Conservation (phyloP, 768 basidiomycete genomes). For the Dacryopinax primogenitus region DNA sequence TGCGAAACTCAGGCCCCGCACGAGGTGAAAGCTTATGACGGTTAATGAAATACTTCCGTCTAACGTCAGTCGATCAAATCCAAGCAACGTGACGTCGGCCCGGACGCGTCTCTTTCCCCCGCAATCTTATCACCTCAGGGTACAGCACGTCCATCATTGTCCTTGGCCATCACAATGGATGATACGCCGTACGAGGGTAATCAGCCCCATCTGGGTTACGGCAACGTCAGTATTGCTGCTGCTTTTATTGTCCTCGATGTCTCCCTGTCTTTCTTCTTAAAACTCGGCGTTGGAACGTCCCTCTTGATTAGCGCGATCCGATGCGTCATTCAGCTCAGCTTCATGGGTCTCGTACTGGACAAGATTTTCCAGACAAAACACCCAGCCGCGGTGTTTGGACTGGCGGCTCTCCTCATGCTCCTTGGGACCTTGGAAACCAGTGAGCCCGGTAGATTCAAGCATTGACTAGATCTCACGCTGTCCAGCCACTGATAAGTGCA, state of each 20-base stretch:
- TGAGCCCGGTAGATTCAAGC: slow-evolving; percentile 24
- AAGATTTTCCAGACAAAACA: slow-evolving; percentile 64
- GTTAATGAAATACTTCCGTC: slow-evolving; percentile 1
- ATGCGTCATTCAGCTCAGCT: slow-evolving; percentile 63
- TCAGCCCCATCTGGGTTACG: slow-evolving; percentile 41
- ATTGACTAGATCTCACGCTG: not conserved
- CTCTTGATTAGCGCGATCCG: slow-evolving; percentile 57
- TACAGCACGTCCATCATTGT: not conserved
- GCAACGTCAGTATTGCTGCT: slow-evolving; percentile 64
- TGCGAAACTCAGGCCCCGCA: slow-evolving; percentile 3
- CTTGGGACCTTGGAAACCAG: slow-evolving; percentile 69
- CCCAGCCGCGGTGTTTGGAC: slow-evolving; percentile 45
- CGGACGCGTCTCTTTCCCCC: not conserved
- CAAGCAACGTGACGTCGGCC: not conserved
- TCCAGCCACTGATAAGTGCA: slow-evolving; percentile 70
- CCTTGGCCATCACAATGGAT: not conserved
- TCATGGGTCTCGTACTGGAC: slow-evolving; percentile 58
- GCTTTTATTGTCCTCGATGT: slow-evolving; percentile 65
- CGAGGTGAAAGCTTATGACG: not conserved
- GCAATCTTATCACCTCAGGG: not conserved
- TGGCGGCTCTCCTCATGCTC: slow-evolving; percentile 52
- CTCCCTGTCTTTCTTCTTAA: slow-evolving; percentile 46
- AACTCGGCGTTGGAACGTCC: slow-evolving; percentile 55
- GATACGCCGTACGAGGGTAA: not conserved
- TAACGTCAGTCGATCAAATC: not conserved